Evolutionary conservation across 768 basidiomycete genomes (phyloP), one percentile per base, ranked within the genome.

Genomic region (Rhizopogon vesiculosus): DNA sequence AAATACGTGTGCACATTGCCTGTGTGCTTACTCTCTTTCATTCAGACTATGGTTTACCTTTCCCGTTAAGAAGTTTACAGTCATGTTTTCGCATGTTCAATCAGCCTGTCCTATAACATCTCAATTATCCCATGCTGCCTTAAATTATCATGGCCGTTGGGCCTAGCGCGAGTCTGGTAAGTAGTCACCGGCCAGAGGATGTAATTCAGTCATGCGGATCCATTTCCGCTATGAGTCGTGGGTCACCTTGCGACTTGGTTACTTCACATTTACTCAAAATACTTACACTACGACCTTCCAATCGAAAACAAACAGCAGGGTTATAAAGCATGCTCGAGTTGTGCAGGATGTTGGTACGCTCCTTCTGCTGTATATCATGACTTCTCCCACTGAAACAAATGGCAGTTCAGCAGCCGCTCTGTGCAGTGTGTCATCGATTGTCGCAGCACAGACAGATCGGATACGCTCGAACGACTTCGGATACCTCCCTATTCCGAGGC

Each of bases 401-500:
- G 15, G 19, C 33, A 38, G 13, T 10, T 38, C 48, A 38, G 15
- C 5, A 38, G 33, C 15, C 9, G 22, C 5, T 16, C 19, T 9
- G 5, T 9, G 19, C 35, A 15, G 19, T 22, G 33, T 35, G 8
- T 9, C 33, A 35, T 49, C 48, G 15, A 19, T 16, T 49, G 33
- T 16, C 13, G 13, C 19, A 38, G 33, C 22, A 2, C 48, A 38
- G 35, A 16, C 22, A 22, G 15, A 49, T 22, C 9, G 3, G 35
- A 25, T 35, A 22, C 38, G 9, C 22, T 38, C 35, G 15, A 69
- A 57, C 9, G 66, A 70, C 59, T 81, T 81, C 45, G 73, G 74
- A 29, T 72, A 82, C 59, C 66, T 84, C 42, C 74, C 73, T 3
- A 76, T 83, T 5, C 82, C 81, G 0, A 66, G 60, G 42, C 61